These are phyloP conservation scores for Diatrype stigma DNA, from an alignment of 2,329 filamentous ascomycete genomes.

Conservation along the genomic window DNA sequence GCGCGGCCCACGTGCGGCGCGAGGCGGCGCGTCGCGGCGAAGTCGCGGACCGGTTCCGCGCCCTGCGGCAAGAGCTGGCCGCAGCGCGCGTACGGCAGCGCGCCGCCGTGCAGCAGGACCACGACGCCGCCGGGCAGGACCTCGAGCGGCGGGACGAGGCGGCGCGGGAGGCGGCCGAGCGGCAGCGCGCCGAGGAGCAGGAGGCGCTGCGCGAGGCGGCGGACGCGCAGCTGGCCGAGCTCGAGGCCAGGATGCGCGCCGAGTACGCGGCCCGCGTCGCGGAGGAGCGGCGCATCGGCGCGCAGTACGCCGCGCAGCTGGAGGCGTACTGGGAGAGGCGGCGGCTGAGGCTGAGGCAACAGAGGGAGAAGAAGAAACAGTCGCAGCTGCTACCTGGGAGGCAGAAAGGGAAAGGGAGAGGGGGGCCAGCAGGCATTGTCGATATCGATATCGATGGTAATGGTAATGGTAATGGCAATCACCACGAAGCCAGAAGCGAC, in stretches of 20 bases:
- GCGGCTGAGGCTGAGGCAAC: constrained; percentile 10
- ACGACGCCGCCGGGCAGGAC: constrained; percentile 30
- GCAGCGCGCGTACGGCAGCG: constrained; percentile 40
- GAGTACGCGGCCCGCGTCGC: constrained; percentile 39
- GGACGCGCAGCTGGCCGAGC: constrained; percentile 26
- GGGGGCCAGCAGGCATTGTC: too few relatives aligned
- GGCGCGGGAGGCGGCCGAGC: constrained; percentile 26
- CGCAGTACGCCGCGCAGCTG: constrained; percentile 38
- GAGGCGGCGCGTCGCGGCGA: constrained; percentile 38
- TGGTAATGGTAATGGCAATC: too few relatives aligned
- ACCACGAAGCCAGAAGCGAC: too few relatives aligned
- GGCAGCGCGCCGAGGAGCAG: constrained; percentile 30
- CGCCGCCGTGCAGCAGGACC: constrained; percentile 31
- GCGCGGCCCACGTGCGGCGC: constrained; percentile 33
- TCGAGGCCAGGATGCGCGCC: constrained; percentile 30
- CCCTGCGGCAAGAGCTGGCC: constrained; percentile 32
- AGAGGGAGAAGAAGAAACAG: constrained; percentile 14
- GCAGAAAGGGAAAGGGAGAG: too few relatives aligned
- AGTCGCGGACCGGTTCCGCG: constrained; percentile 35
- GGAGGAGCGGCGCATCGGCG: constrained; percentile 40
- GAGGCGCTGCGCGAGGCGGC: constrained; percentile 22
- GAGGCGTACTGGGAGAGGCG: constrained; percentile 34
- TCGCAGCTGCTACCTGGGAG: too few relatives aligned
- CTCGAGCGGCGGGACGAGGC: constrained; percentile 18
- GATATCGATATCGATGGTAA: too few relatives aligned